Conservation (phyloP, 371 early-diverging fungal genomes). For the Syncephalastrum racemosum region DNA sequence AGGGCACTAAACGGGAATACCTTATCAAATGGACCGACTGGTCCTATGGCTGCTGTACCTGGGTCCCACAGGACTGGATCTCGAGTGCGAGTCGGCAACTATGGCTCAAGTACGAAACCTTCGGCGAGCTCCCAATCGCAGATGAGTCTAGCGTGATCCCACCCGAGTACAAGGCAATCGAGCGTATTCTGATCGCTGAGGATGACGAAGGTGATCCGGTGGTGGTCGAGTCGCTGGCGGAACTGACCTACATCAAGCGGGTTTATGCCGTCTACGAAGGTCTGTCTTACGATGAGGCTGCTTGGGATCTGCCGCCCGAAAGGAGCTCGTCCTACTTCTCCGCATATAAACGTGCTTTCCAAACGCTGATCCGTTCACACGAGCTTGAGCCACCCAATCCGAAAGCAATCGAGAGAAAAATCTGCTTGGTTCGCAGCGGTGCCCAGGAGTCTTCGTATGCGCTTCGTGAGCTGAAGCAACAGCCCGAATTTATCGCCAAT, state of each 20-base stretch:
- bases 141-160: conserved; percentile 23
- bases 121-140: conserved; percentile 11
- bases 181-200: conserved; percentile 47
- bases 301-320: too few species aligned
- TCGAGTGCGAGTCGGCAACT: conserved; percentile 17
- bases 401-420: too few species aligned
- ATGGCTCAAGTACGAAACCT: conserved; percentile 29
- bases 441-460: too few species aligned
- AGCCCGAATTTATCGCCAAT: conserved; percentile 64
- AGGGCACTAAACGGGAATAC: conserved; percentile 5
- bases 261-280: conserved; percentile 48
- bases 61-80: conserved; percentile 59
- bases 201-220: conserved; percentile 29
- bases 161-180: conserved; percentile 42
- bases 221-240: not conserved
- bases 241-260: conserved; percentile 18
- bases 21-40: conserved; percentile 57
- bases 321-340: too few species aligned
- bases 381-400: too few species aligned
- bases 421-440: too few species aligned
- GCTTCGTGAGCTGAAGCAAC: conserved; percentile 49
- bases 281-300: conserved; percentile 51
- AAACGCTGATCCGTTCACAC: too few species aligned
- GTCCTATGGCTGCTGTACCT: conserved; percentile 55
- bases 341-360: too few species aligned